Percentiles rank a stretch among this genome's conserved stretches.
These are phyloP conservation scores for Rosa rugosa DNA, from an alignment of 306 rosid species.

Conservation along the genomic window DNA sequence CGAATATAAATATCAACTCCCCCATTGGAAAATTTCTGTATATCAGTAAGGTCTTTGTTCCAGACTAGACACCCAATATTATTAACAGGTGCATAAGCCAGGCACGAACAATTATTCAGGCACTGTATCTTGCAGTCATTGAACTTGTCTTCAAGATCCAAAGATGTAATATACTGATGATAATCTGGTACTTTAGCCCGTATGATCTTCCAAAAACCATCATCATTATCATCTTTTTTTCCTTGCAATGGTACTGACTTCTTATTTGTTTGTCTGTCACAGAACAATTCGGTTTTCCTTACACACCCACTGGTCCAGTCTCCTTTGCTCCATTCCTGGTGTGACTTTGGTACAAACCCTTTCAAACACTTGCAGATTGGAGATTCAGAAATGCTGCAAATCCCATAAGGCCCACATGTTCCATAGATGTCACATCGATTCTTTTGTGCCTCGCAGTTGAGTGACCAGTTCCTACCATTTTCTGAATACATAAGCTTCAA, in stretches of 20 bases:
- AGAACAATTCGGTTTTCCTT: constrained; percentile 15
- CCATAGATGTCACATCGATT: constrained; percentile 12
- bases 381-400: constrained; percentile 3
- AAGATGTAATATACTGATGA: not conserved
- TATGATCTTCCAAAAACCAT: constrained; percentile 3
- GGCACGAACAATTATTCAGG: constrained; percentile 35
- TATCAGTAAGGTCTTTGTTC: constrained; percentile 26
- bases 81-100: constrained; percentile 22
- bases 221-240: not conserved
- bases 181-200: constrained; percentile 17
- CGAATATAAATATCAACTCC: constrained; percentile 13
- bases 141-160: no score
- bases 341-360: constrained; percentile 16
- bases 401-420: constrained; percentile 18
- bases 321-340: constrained; percentile 15
- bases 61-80: constrained; percentile 30
- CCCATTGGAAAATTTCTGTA: not conserved
- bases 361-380: constrained; percentile 19
- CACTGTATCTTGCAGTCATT: constrained; percentile 22
- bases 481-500: not conserved
- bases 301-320: constrained; percentile 24
- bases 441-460: not conserved
- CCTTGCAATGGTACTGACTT: not conserved
- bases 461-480: not conserved
- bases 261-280: not conserved